Base-by-base conservation (phyloP, 2,329 filamentous ascomycete genomes). In the Claviceps sorghi region DNA sequence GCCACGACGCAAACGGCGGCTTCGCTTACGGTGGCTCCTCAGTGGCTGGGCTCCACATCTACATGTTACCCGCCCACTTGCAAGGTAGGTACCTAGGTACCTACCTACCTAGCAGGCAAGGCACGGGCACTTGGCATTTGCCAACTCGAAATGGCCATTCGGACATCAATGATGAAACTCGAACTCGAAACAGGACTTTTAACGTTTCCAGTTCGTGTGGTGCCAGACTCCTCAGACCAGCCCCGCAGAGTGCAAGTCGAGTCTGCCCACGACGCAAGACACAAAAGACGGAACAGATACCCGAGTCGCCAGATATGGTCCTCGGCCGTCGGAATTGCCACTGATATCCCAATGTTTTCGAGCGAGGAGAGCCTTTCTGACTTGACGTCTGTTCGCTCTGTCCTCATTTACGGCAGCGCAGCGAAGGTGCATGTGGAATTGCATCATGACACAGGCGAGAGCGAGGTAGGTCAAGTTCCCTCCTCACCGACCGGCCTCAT, bases 1-100 rank as follows among this genome's bases (percentile, higher is more conserved):
- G 41, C 11, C 41, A 43, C 19, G 41, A 43, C 26, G 36, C 48
- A 22, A 49, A 32, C 36, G n/a, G 22, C 48, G 40, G 44, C 15
- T 48, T 57, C 55, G 55, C 53, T 57, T 55, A 54, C 34, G 41
- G 30, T 15, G 40, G 36, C 30, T n/a, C 43, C 54, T 52, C 32
- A 55, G 53, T 57, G 46, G 55, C 49, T 48, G 53, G 13, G 34
- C 34, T 36, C 13, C 34, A 10, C 10, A 10, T 8, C 19, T 15
- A 26, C n/a, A n/a, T n/a, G n/a, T n/a, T n/a, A n/a, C n/a, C n/a
- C n/a, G n/a, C n/a, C n/a, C n/a, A n/a, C n/a, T n/a, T n/a, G n/a
- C n/a, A n/a, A n/a, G n/a, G n/a, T n/a, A n/a, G n/a, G n/a, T n/a
- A n/a, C n/a, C n/a, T n/a, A n/a, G n/a, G n/a, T n/a, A n/a, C 2